Percentiles rank a stretch among this genome's conserved stretches.
Evolutionary conservation across 352 stramenopile genomes (phyloP).

Genomic region (Halophytophthora batemanensis): DNA sequence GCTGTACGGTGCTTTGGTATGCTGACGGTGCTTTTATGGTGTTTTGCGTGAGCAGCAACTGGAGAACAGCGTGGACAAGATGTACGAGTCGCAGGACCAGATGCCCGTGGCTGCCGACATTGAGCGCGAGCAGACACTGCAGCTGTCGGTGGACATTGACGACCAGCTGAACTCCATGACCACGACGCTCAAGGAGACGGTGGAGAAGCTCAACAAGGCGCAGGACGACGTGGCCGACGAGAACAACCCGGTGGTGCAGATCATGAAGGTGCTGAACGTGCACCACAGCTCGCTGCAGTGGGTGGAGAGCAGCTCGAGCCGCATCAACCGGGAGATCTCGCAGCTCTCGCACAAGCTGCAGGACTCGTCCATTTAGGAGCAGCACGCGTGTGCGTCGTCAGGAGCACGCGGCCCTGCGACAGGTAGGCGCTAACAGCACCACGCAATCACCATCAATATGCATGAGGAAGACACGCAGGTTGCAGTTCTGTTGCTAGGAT

Average conservation of each 20-base stretch:
- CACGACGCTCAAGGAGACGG: constrained; percentile 82
- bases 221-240: constrained; percentile 68
- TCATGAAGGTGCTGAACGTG: constrained; percentile 89
- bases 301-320: constrained; percentile 72
- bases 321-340: constrained; percentile 64
- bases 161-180: constrained; percentile 88
- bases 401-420: too few species aligned
- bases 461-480: too few species aligned
- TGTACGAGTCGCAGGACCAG: constrained; percentile 85
- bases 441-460: too few species aligned
- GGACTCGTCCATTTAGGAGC: constrained; percentile 54
- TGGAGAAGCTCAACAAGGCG: constrained; percentile 85
- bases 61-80: constrained; percentile 87
- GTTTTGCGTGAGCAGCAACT: constrained; percentile 70
- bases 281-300: constrained; percentile 88
- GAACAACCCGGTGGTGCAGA: constrained; percentile 80
- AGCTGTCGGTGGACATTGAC: constrained; percentile 84
- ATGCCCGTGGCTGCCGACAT: constrained; percentile 84
- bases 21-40: background rate
- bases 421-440: too few species aligned
- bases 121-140: constrained; percentile 82
- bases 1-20: constrained; percentile 2
- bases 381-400: too few species aligned
- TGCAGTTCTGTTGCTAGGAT: too few species aligned
- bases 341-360: constrained; percentile 70